These are phyloP conservation scores for Hypoxylon subgilvum DNA, from an alignment of 495 filamentous ascomycete species.

Conservation along the genomic window DNA sequence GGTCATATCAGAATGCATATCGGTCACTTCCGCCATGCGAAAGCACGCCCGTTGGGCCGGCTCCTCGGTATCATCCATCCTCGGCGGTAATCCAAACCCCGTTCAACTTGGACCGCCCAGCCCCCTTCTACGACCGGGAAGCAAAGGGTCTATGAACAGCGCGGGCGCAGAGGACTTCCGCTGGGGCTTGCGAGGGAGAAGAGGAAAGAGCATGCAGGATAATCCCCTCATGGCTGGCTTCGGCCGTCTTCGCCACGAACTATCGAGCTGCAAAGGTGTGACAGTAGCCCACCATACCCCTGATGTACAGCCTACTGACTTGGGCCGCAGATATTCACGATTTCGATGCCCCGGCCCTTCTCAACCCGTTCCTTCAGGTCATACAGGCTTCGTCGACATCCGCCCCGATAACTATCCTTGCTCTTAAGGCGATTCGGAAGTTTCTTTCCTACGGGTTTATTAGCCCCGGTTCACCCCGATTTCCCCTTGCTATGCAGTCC, in stretches of 20 bases:
- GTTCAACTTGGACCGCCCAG: constrained; percentile 55
- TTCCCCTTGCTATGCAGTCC: constrained; percentile 90
- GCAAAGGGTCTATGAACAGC: constrained; percentile 39
- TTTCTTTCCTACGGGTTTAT: constrained; percentile 96
- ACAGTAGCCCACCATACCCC: neutral
- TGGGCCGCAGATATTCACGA: constrained; percentile 71
- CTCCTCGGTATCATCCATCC: constrained; percentile 93
- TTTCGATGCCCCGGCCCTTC: constrained; percentile 87
- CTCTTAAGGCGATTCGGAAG: constrained; percentile 93
- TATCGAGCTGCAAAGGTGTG: constrained; percentile 88
- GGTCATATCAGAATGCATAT: constrained; percentile 98
- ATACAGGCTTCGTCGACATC: constrained; percentile 96
- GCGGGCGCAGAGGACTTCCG: constrained; percentile 44
- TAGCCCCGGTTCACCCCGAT: constrained; percentile 76
- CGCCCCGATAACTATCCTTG: constrained; percentile 92
- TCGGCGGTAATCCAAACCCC: constrained; percentile 74
- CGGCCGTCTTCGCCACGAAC: constrained; percentile 83
- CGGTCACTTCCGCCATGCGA: constrained; percentile 96
- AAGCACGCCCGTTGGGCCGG: constrained; percentile 97
- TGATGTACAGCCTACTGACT: constrained; percentile 13
- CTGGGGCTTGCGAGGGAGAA: constrained; percentile 95
- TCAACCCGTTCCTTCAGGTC: constrained; percentile 96
- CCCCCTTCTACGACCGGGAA: constrained; percentile 42
- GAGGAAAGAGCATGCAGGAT: constrained; percentile 97
- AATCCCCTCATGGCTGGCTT: constrained; percentile 97